phyloP scores from a whole-genome alignment of 129 eudicot genomes.

The Chrysanthemum makinoi region DNA sequence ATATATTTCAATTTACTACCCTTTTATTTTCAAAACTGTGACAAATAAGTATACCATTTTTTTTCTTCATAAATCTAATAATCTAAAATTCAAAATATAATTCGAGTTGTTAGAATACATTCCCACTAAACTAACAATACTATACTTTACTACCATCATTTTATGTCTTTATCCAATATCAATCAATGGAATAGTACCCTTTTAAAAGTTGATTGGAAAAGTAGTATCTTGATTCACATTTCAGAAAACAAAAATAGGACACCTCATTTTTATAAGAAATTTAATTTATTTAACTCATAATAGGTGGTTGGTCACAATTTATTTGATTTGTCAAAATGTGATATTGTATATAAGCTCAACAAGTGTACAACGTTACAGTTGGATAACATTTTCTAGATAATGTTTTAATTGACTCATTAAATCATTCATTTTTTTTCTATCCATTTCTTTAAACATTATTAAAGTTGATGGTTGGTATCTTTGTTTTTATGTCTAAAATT shows the following conservation, averaged over 20 bases:
- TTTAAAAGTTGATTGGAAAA: not conserved
- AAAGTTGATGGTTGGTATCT: not conserved
- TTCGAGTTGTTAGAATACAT: too few relatives aligned
- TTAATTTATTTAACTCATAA: not conserved
- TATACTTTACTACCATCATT: not conserved
- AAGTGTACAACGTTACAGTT: constrained; percentile 17
- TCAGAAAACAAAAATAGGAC: not conserved
- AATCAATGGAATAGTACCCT: not conserved
- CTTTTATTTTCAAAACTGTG: too few relatives aligned
- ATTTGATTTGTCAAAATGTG: constrained; percentile 27
- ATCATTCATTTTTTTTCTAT: not conserved
- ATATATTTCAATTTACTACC: too few relatives aligned
- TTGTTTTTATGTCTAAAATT: not conserved
- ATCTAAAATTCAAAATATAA: too few relatives aligned
- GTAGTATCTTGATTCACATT: not conserved
- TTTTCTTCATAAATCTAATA: too few relatives aligned
- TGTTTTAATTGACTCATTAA: not conserved
- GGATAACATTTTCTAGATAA: constrained; percentile 5
- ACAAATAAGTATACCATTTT: too few relatives aligned
- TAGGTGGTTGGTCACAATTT: constrained; percentile 12
- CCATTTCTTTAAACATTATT: not conserved
- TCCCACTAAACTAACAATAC: not conserved
- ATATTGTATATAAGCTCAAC: not conserved
- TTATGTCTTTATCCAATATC: not conserved
- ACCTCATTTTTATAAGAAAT: not conserved